A percentile compares a stretch with the other conserved stretches of the same genome.
phyloP scores from a whole-genome alignment of 2,329 filamentous ascomycete genomes.

The Phyllosticta citriasiana region DNA sequence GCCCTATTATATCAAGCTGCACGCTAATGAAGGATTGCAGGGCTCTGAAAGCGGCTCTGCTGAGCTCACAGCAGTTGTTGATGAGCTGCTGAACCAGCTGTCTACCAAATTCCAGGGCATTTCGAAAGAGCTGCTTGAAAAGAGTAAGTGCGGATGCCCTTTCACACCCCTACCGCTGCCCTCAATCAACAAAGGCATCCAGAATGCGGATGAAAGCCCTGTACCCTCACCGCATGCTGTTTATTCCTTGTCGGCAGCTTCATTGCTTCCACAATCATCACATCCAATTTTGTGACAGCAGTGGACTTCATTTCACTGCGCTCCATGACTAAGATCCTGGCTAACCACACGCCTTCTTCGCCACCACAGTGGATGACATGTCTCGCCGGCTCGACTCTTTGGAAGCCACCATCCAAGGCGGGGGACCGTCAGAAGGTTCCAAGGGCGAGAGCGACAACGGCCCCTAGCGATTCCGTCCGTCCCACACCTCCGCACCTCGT shows the following conservation, averaged over 20 bases:
- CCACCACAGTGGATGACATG: slow-evolving; percentile 78
- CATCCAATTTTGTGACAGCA: not conserved
- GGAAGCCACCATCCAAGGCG: slow-evolving; percentile 59
- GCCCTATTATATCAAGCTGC: not conserved
- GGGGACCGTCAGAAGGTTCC: slow-evolving; percentile 15
- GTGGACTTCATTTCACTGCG: not conserved
- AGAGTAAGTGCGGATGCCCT: slow-evolving; percentile 51
- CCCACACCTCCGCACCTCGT: not conserved
- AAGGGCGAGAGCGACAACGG: slow-evolving; percentile 8
- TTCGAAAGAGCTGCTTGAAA: slow-evolving; percentile 77
- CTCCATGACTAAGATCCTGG: not conserved
- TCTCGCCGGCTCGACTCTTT: slow-evolving; percentile 73
- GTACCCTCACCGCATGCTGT: no score
- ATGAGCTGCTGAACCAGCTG: slow-evolving; percentile 75
- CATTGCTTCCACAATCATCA: not conserved
- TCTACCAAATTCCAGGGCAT: slow-evolving; percentile 78
- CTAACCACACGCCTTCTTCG: not conserved
- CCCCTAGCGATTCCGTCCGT: not conserved
- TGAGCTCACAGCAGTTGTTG: slow-evolving; percentile 69
- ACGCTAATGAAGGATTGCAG: not conserved
- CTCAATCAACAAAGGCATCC: no score
- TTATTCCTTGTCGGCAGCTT: no score
- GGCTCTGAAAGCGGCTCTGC: slow-evolving; percentile 23
- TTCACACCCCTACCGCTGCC: not conserved
- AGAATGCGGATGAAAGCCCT: no score